Conservation (phyloP, 345 rosid species). For the Mangifera indica region DNA sequence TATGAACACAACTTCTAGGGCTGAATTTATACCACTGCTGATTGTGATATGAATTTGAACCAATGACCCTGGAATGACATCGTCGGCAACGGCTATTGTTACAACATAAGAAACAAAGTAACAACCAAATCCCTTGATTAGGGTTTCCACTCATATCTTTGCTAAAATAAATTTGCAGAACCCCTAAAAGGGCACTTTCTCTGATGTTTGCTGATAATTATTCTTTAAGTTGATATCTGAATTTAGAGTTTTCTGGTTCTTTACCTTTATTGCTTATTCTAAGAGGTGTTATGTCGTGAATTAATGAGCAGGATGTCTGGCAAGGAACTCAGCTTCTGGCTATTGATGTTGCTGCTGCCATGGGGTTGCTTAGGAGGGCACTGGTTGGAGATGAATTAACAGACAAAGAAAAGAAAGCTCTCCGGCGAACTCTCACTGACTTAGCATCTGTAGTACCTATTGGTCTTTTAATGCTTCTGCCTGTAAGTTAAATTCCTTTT, state of each 20-base stretch:
- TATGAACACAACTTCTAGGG: no score
- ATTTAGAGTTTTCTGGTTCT: neutral
- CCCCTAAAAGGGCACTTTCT: neutral
- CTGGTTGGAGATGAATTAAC: conserved; percentile 87
- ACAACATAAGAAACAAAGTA: no score
- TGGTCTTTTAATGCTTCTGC: conserved; percentile 92
- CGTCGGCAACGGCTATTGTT: no score
- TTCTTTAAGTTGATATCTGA: neutral
- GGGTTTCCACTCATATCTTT: no score
- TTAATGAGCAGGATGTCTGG: conserved; percentile 72
- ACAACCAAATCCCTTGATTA: no score
- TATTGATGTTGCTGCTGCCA: conserved; percentile 83
- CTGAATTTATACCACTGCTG: no score
- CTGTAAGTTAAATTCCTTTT: conserved; percentile 47
- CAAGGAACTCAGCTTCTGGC: conserved; percentile 98
- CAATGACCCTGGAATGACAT: no score
- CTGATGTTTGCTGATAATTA: neutral
- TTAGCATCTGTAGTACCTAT: conserved; percentile 93
- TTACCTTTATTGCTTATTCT: conserved; percentile 9
- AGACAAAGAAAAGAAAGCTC: conserved; percentile 77
- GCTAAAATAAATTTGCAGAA: neutral
- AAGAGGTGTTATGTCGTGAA: conserved; percentile 1
- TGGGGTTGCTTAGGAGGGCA: conserved; percentile 66
- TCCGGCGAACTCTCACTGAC: conserved; percentile 80
- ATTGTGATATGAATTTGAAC: no score